Evolutionary conservation across 2,329 filamentous ascomycete genomes (phyloP).

Genomic region (Colletotrichum tamarilloi): DNA sequence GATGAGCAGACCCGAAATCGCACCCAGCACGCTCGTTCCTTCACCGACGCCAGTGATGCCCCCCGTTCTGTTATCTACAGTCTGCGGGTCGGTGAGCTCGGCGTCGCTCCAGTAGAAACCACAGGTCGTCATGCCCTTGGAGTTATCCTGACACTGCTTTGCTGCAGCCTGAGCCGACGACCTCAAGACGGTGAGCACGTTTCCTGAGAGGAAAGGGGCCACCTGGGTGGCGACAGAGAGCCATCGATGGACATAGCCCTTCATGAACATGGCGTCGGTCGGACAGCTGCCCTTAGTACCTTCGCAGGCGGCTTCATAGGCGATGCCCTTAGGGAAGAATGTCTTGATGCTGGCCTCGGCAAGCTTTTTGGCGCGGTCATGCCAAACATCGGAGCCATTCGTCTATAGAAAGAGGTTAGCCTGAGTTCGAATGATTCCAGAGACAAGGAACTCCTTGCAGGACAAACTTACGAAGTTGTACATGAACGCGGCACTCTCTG

Average conservation of each 20-base stretch:
- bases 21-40: conserved; percentile 56
- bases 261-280: conserved; percentile 69
- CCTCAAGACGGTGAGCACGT: conserved; percentile 57
- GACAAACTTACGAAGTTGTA: conserved; percentile 59
- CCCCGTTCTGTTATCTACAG: conserved; percentile 49
- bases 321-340: conserved; percentile 65
- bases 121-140: conserved; percentile 49
- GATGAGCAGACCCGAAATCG: conserved; percentile 54
- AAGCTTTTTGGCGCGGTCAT: conserved; percentile 55
- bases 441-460: no score
- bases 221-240: conserved; percentile 61
- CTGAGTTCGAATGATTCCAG: conserved; percentile 37
- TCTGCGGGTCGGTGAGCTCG: conserved; percentile 46
- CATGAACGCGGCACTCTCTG: conserved; percentile 68
- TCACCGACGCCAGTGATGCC: conserved; percentile 57
- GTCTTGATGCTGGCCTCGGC: conserved; percentile 49
- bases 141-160: conserved; percentile 55
- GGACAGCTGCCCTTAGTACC: conserved; percentile 58
- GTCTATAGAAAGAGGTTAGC: conserved; percentile 50
- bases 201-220: conserved; percentile 57
- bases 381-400: conserved; percentile 24
- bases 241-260: conserved; percentile 65
- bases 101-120: conserved; percentile 59
- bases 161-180: conserved; percentile 62
- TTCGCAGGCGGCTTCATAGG: conserved; percentile 73